Percentiles rank a stretch among this genome's conserved stretches.
phyloP scores from a whole-genome alignment of 345 rosid genomes.

The Rhizophora apiculata region DNA sequence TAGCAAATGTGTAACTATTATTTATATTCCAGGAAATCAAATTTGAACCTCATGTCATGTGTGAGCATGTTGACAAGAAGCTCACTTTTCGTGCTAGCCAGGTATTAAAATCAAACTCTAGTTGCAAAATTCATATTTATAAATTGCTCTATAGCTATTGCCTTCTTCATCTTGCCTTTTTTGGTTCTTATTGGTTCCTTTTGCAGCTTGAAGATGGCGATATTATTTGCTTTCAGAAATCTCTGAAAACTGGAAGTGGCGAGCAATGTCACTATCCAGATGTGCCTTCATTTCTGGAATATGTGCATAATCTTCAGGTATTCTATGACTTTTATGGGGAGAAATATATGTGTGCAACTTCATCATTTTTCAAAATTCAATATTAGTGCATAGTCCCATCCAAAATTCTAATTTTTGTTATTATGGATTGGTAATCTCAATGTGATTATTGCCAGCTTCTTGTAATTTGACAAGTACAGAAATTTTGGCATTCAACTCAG shows the following conservation, averaged over 20 bases:
- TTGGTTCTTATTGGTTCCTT: neutral
- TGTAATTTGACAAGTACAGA: too few species aligned
- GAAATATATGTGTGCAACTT: neutral
- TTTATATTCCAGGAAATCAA: conserved; percentile 74
- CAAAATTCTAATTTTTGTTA: neutral
- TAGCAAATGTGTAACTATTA: neutral
- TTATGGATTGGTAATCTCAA: neutral
- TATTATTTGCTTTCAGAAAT: conserved; percentile 88
- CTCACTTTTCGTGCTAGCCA: conserved; percentile 62
- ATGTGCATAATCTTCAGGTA: conserved; percentile 96
- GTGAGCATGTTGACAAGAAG: conserved; percentile 80
- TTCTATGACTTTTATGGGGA: neutral
- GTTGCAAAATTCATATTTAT: neutral
- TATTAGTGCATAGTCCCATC: neutral
- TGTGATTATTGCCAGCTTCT: neutral
- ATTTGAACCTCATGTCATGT: conserved; percentile 90
- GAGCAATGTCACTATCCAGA: conserved; percentile 63
- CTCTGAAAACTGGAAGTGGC: conserved; percentile 42
- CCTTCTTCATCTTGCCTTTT: neutral
- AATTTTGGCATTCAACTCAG: neutral
- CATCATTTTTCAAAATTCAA: neutral
- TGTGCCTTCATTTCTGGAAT: conserved; percentile 86
- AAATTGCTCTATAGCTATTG: neutral
- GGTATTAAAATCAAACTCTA: conserved; percentile 35
- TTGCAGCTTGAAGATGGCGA: conserved; percentile 95